These are phyloP conservation scores for Neurospora sp. DNA, from an alignment of 495 filamentous ascomycete species.

Conservation along the genomic window DNA sequence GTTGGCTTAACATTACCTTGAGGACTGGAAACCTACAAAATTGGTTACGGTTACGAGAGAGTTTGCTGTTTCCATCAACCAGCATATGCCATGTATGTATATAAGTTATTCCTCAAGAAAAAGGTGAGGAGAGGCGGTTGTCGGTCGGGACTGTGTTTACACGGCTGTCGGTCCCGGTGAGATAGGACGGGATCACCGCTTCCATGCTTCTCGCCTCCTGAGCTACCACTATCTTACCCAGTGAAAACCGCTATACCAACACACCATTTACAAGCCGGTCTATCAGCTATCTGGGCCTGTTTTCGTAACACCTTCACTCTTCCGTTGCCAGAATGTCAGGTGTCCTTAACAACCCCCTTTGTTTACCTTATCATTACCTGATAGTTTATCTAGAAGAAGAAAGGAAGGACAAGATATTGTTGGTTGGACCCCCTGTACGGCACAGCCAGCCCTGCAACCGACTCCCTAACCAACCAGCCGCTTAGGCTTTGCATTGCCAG, in stretches of 20 bases:
- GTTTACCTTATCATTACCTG: background rate
- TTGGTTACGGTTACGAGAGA: background rate
- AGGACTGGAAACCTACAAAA: background rate
- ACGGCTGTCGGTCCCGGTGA: background rate
- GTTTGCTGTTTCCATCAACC: background rate
- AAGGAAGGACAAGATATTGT: background rate
- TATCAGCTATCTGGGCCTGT: background rate
- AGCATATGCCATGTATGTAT: background rate
- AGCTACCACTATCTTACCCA: background rate
- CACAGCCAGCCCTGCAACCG: background rate
- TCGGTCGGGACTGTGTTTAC: background rate
- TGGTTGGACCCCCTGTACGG: background rate
- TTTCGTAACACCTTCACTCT: background rate
- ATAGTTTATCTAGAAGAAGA: background rate
- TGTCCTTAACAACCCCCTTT: background rate
- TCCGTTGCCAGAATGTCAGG: background rate
- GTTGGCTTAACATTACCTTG: background rate
- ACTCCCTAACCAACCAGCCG: background rate
- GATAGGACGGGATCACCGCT: background rate
- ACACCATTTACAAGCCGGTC: background rate
- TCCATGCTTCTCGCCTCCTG: background rate
- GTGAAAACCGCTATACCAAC: background rate
- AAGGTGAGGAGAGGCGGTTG: background rate
- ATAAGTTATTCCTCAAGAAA: background rate
- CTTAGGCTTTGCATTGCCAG: background rate